Conservation (phyloP, 2,329 filamentous ascomycete species). For the Xylariaceae sp. region DNA sequence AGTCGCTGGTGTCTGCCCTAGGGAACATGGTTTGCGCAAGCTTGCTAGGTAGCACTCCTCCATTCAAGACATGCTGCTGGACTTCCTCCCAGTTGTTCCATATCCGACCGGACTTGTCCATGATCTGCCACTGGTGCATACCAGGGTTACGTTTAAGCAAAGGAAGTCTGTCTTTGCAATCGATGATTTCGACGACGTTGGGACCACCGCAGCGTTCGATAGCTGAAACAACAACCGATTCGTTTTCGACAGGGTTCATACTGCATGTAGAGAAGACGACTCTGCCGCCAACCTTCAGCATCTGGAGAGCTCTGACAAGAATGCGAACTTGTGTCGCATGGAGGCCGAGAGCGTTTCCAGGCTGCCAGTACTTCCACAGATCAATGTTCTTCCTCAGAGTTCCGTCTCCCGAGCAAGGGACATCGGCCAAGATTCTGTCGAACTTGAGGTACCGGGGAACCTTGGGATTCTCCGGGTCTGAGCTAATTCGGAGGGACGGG, state of each 20-base stretch:
- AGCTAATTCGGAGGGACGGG: constrained; percentile 80
- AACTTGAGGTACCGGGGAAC: constrained; percentile 81
- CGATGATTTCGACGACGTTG: constrained; percentile 74
- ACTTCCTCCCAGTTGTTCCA: constrained; percentile 81
- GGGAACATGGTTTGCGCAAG: constrained; percentile 83
- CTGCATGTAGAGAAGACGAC: constrained; percentile 98
- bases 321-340: constrained; percentile 86
- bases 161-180: constrained; percentile 73
- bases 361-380: constrained; percentile 93
- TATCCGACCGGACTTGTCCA: constrained; percentile 75
- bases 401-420: constrained; percentile 93
- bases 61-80: constrained; percentile 58
- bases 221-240: constrained; percentile 81
- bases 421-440: constrained; percentile 91
- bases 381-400: constrained; percentile 89
- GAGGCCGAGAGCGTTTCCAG: constrained; percentile 79
- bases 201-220: constrained; percentile 85
- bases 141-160: constrained; percentile 72
- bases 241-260: constrained; percentile 97
- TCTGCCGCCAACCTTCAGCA: constrained; percentile 90
- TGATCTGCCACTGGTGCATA: constrained; percentile 78
- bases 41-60: constrained; percentile 59
- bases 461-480: constrained; percentile 48
- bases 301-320: constrained; percentile 83
- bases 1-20: constrained; percentile 46